phyloP scores from a whole-genome alignment of 495 filamentous ascomycete genomes.

The Penicillium paradoxum region DNA sequence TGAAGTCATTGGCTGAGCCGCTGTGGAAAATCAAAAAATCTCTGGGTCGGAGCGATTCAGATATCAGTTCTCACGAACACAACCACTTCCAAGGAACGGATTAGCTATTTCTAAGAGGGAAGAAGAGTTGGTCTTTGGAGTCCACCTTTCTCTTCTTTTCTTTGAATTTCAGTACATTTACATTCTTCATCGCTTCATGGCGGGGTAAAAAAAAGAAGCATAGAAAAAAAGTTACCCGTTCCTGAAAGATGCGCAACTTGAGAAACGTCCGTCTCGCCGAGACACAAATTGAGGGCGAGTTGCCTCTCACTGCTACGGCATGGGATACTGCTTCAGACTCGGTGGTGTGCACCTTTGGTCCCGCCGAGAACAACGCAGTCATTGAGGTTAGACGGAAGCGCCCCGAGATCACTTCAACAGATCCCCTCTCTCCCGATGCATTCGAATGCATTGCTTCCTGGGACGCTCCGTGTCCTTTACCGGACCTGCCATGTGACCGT shows the following conservation, averaged over 20 bases:
- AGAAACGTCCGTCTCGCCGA: constrained; percentile 62
- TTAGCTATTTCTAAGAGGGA: background rate
- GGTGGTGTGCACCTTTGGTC: constrained; percentile 70
- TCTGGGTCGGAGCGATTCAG: constrained; percentile 31
- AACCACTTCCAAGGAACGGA: constrained; percentile 13
- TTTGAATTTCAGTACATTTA: constrained; percentile 1
- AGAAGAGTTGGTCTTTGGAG: background rate
- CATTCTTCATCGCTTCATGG: constrained; percentile 29
- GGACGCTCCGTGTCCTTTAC: constrained; percentile 72
- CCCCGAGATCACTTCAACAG: constrained; percentile 32
- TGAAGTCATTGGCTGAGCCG: constrained; percentile 49
- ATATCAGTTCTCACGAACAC: constrained; percentile 17
- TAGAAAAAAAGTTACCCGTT: constrained; percentile 23
- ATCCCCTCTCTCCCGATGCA: constrained; percentile 32
- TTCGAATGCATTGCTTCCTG: constrained; percentile 68
- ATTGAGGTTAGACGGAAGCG: constrained; percentile 58
- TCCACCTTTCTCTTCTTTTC: constrained; percentile 5
- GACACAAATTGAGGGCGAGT: constrained; percentile 49
- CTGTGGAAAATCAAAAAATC: constrained; percentile 43
- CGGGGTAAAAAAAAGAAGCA: constrained; percentile 33
- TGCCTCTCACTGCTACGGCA: constrained; percentile 62
- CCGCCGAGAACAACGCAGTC: constrained; percentile 53
- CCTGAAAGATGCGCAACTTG: constrained; percentile 67
- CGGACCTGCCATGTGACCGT: constrained; percentile 62
- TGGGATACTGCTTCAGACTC: constrained; percentile 73